Percentiles rank a stretch among this genome's conserved stretches.
Conservation (phyloP, 768 basidiomycete genomes). For the Nidularia pulvinata region DNA sequence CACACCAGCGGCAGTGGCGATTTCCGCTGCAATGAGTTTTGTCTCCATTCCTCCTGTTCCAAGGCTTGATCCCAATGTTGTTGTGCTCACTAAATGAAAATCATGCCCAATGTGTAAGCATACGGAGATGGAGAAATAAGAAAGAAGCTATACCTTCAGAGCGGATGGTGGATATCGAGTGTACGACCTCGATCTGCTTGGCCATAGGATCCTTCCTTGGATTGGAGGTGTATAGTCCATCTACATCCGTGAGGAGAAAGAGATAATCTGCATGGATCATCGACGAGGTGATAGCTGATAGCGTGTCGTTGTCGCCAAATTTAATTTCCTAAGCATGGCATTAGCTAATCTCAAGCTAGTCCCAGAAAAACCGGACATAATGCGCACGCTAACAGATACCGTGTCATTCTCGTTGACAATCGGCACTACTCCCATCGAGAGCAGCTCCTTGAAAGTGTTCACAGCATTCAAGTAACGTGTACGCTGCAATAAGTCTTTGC, state of each 20-base stretch:
- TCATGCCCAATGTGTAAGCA: too few relatives aligned
- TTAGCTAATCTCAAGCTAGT: not conserved
- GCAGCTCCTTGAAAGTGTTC: constrained; percentile 90
- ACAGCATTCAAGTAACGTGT: constrained; percentile 96
- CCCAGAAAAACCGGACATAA: not conserved
- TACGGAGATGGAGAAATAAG: constrained; percentile 3
- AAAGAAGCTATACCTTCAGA: constrained; percentile 78
- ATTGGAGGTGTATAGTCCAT: constrained; percentile 94
- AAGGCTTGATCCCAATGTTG: constrained; percentile 88
- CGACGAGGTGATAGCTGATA: constrained; percentile 95
- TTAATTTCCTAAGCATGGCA: constrained; percentile 83
- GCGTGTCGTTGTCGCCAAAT: constrained; percentile 99
- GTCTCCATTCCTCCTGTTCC: constrained; percentile 99
- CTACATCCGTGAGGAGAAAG: constrained; percentile 95
- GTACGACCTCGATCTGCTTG: constrained; percentile 77
- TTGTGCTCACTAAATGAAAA: constrained; percentile 73
- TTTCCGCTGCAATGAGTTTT: constrained; percentile 97
- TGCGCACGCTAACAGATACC: constrained; percentile 90
- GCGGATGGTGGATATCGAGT: constrained; percentile 81
- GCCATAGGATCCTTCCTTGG: constrained; percentile 89
- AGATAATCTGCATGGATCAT: constrained; percentile 99
- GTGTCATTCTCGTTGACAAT: constrained; percentile 99
- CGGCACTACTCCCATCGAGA: constrained; percentile 94
- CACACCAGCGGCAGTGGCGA: constrained; percentile 94
- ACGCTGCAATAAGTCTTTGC: constrained; percentile 47